Base-by-base conservation (phyloP, 768 basidiomycete species). In the Collybiopsis luxurians region DNA sequence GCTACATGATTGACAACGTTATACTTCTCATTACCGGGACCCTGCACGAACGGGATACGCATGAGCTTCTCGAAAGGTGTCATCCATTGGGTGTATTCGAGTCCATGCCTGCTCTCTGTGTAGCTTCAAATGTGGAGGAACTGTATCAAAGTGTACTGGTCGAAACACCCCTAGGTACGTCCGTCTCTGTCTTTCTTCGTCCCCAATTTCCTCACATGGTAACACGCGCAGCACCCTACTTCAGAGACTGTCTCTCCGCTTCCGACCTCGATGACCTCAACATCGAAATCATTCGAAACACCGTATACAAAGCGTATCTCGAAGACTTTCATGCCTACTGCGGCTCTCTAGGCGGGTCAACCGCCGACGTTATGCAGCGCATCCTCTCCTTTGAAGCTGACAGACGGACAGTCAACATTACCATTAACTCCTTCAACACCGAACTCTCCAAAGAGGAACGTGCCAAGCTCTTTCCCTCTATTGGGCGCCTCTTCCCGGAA, bases 1-100 rank as follows among this genome's bases (percentile, higher is more conserved):
- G 86, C 28, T 99, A 98, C 75, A 99, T 99, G 97, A 98, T 99
- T 68, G 97, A 99, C 83, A 99, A 99, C 70, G 91, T 99, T 66
- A 88, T 99, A 58, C 81, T 99, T 53, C 81, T 99, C 66, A 99
- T 98, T 60, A 95, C 97, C 15, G 97, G 97, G 21, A 98, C 96
- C 0, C 75, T 99, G 31, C 95, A 98, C 66, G 95, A 98, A 72
- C 82, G 97, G 57, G 96, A 98, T 70, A 98, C 96, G 2, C 93
- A 97, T 62, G 97, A 99, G 68, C 84, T 99, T 3, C 76, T 99
- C 36, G 93, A 95, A 64, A 86, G 97, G 36, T 99, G 97, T 75
- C 97, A 99, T 67, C 97, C 97, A 2, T 79, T 99, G 36, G 97
- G 97, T 17, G 82, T 94, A 42, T 99, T 99, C 66, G 97, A 99